Percentiles rank a stretch among this genome's conserved stretches.
phyloP scores from a whole-genome alignment of 1,284 basidiomycete genomes.

The Entoloma clypeatum region DNA sequence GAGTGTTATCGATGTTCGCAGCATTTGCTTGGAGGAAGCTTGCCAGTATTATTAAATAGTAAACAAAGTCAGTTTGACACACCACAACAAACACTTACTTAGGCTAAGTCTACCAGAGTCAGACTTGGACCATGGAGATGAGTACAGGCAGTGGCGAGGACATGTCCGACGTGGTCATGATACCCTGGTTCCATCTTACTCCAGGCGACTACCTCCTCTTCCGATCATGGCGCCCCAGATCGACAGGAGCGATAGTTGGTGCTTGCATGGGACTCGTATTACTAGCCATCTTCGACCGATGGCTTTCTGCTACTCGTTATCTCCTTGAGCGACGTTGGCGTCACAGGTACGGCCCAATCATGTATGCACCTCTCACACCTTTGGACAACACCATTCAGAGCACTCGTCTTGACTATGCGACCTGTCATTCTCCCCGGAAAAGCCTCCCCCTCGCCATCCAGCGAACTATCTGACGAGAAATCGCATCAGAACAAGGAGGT shows the following conservation, averaged over 20 bases:
- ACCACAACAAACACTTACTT: background rate
- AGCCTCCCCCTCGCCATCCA: conserved; percentile 4
- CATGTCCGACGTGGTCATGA: conserved; percentile 41
- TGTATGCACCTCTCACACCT: background rate
- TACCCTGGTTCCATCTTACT: conserved; percentile 64
- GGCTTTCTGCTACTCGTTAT: conserved; percentile 53
- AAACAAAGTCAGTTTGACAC: background rate
- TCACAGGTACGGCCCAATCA: conserved; percentile 38
- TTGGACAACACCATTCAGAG: conserved; percentile 20
- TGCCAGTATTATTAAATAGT: background rate
- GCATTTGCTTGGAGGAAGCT: conserved; percentile 24
- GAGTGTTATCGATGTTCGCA: conserved; percentile 27
- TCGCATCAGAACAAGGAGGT: conserved; percentile 13
- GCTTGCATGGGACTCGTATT: conserved; percentile 69
- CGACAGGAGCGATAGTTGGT: conserved; percentile 64
- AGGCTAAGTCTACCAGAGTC: background rate
- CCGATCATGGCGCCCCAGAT: conserved; percentile 61
- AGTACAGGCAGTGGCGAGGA: conserved; percentile 13
- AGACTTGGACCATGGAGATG: conserved; percentile 21
- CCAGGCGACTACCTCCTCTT: conserved; percentile 65
- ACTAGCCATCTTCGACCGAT: conserved; percentile 66
- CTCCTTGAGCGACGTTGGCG: conserved; percentile 56
- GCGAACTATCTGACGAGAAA: conserved; percentile 12
- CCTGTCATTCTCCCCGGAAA: conserved; percentile 2
- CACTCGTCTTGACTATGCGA: conserved; percentile 23